These are phyloP conservation scores for Helenozyma rhizophorensis DNA, from an alignment of 805 yeast genomes.

Conservation along the genomic window DNA sequence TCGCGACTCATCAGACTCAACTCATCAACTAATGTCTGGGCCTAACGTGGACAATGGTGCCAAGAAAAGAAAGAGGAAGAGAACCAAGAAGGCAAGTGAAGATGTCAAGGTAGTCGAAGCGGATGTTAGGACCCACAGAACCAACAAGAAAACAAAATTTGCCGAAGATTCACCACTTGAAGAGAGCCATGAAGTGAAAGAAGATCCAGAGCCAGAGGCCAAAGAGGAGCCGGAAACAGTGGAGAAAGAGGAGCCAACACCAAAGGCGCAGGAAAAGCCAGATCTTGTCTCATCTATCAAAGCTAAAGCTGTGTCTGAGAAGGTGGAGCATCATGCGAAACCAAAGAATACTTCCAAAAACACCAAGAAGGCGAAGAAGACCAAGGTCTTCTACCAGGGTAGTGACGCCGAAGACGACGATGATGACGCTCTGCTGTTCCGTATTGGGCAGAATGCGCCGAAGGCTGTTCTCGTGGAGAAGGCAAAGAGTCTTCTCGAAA, in stretches of 20 bases:
- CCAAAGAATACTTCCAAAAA: no score
- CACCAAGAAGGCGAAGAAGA: slow-evolving; percentile 6
- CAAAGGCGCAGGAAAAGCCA: not conserved
- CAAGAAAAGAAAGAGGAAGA: slow-evolving; percentile 16
- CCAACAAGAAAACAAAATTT: slow-evolving; percentile 24
- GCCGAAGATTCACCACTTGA: slow-evolving; percentile 14
- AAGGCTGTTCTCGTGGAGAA: slow-evolving; percentile 32
- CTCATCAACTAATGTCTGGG: no score
- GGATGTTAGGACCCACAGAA: slow-evolving; percentile 13
- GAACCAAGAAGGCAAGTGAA: slow-evolving; percentile 16
- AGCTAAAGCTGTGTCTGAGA: no score
- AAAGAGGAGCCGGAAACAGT: not conserved
- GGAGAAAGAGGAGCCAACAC: not conserved
- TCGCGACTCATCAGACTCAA: no score
- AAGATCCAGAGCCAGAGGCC: slow-evolving; percentile 4
- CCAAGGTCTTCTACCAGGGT: slow-evolving; percentile 33
- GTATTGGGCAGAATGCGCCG: slow-evolving; percentile 4
- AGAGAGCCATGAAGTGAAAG: slow-evolving; percentile 3
- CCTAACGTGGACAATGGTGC: not conserved
- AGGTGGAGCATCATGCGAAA: no score
- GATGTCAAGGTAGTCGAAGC: slow-evolving; percentile 3
- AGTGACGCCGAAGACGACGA: slow-evolving; percentile 34
- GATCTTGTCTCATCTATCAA: no score
- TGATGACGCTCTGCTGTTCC: slow-evolving; percentile 17
- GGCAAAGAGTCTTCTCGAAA: slow-evolving; percentile 42